Evolutionary conservation across 495 filamentous ascomycete genomes (phyloP).

Genomic region (Penicillium bialowiezense): DNA sequence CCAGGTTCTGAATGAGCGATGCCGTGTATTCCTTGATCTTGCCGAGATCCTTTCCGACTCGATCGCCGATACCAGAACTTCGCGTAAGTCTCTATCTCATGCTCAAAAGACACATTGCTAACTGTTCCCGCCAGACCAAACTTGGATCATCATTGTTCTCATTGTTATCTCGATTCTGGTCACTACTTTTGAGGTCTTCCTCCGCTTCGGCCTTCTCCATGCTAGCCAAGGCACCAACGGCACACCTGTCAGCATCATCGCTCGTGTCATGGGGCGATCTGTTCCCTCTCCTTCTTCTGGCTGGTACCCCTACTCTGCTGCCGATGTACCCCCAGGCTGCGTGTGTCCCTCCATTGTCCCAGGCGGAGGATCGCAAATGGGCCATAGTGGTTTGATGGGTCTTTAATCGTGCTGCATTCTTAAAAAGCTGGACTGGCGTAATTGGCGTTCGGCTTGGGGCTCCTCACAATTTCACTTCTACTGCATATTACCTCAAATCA

Average conservation of each 20-base stretch:
- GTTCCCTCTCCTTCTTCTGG: constrained; percentile 14
- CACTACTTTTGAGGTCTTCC: constrained; percentile 82
- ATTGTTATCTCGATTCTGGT: constrained; percentile 89
- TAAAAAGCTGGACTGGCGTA: not conserved
- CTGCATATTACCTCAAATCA: not conserved
- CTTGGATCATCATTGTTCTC: constrained; percentile 96
- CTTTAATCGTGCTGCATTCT: constrained; percentile 2
- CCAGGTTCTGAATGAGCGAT: constrained; percentile 94
- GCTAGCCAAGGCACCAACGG: constrained; percentile 25
- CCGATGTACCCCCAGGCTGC: constrained; percentile 22
- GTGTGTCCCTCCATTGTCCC: constrained; percentile 23
- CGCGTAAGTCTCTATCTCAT: constrained; percentile 41
- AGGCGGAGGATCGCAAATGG: constrained; percentile 4
- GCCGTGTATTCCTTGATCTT: constrained; percentile 92
- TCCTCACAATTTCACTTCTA: not conserved
- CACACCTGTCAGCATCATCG: constrained; percentile 16
- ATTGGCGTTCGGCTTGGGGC: not conserved
- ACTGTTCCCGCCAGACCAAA: constrained; percentile 52
- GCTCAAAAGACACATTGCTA: not conserved
- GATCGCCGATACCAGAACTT: constrained; percentile 92
- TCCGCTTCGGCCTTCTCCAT: constrained; percentile 78
- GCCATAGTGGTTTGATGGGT: constrained; percentile 8
- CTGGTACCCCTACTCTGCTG: constrained; percentile 8
- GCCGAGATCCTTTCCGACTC: constrained; percentile 92
- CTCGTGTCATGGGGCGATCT: constrained; percentile 22